Conservation (phyloP, 495 filamentous ascomycete species). For the Chaetomium tenue region DNA sequence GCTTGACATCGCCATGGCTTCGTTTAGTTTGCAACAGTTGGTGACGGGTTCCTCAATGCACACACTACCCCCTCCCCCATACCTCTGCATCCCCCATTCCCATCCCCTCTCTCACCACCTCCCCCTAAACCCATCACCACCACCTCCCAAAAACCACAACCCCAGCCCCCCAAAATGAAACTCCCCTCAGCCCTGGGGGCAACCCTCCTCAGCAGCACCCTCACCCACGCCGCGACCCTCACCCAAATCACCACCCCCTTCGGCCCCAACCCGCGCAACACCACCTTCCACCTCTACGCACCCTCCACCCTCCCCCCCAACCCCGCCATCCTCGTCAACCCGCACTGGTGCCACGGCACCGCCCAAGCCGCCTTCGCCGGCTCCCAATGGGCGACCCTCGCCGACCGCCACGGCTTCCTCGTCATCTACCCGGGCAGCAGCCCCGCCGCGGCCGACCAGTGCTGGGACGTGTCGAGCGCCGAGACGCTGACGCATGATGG, state of each 20-base stretch:
- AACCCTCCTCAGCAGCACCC: constrained; percentile 4
- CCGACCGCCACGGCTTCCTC: constrained; percentile 52
- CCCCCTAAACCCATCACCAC: background rate
- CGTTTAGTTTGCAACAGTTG: background rate
- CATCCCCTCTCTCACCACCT: background rate
- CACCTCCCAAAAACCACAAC: background rate
- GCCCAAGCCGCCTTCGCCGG: constrained; percentile 34
- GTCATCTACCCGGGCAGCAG: constrained; percentile 55
- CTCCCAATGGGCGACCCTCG: constrained; percentile 43
- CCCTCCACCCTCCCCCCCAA: constrained; percentile 50
- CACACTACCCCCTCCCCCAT: background rate
- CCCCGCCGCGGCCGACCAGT: constrained; percentile 45
- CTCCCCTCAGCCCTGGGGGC: background rate
- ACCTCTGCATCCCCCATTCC: too few species aligned
- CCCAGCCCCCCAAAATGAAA: constrained; percentile 1
- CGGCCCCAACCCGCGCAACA: constrained; percentile 52
- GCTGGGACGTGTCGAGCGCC: constrained; percentile 54
- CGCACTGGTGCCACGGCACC: constrained; percentile 53
- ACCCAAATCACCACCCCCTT: constrained; percentile 39
- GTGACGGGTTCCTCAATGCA: background rate
- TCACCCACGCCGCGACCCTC: constrained; percentile 31
- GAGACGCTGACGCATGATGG: constrained; percentile 51
- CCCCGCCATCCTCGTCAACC: constrained; percentile 57
- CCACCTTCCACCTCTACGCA: constrained; percentile 56
- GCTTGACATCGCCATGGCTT: background rate